Base-by-base conservation (phyloP, 2,329 filamentous ascomycete genomes). In the Alternaria postmessia region DNA sequence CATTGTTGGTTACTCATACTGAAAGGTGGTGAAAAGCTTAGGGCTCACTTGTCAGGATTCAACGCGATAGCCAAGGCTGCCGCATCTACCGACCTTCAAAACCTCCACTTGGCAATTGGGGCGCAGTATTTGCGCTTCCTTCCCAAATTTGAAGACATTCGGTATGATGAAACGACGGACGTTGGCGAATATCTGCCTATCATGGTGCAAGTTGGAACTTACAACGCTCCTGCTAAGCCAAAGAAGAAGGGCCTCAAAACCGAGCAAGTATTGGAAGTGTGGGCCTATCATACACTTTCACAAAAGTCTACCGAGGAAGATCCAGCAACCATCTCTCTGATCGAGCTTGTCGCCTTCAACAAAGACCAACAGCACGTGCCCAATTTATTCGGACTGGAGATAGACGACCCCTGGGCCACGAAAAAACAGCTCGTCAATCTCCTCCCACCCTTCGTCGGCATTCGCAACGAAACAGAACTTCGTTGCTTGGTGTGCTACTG, bases 21-120 rank as follows among this genome's bases (percentile, higher is more conserved):
- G 30, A 48, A 20, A 22, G 46, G 46, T 6, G 46, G 46, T 48
- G 30, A 36, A 48, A 18, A n/a, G 30, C 30, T 48, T 11, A 22
- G 46, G 30, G 30, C 32, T 36, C 30, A 48, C 20, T 16, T 36
- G 30, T n/a, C 46, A n/a, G 12, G 36, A 18, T 30, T 48, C 20
- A 5, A 48, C 18, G 28, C 28, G 7, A 22, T 34, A 18, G 44
- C 44, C 44, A 48, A 34, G 44, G 28, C 32, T 48, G 30, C 20
- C n/a, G 46, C 46, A 48, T 24, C 24, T 18, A 22, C 41, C 5
- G 22, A 54, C 16, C 28, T 54, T 20, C 51, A 44, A 14, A 28
- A 54, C 41, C 39, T 54, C n/a, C 39, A 46, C 22, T 39, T 46
- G 24, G 41, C 41, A 18, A 54, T 54, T 14, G 51, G 51, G 7